Base-by-base conservation (phyloP, 1,284 basidiomycete species). In the Ustilago vetiveriae region DNA sequence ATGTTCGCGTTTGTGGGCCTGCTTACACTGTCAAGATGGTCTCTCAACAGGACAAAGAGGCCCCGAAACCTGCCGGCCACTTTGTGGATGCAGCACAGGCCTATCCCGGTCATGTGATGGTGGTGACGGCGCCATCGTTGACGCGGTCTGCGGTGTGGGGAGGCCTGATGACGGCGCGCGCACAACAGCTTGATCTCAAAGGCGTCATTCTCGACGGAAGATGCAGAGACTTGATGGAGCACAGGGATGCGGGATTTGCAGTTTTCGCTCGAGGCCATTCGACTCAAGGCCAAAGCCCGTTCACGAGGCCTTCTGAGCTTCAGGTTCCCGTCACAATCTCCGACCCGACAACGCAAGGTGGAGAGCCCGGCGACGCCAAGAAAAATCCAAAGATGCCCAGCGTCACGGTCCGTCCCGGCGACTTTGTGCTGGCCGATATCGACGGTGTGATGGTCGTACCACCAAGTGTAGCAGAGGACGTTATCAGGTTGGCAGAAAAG, bases 21-120 rank as follows among this genome's bases (percentile, higher is more conserved):
- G 94, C 92, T 0, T 96, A 92, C 78, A 97, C 94, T 1, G 93
- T 97, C 46, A 86, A 90, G 69, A 92, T 96, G 88, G 92, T 93
- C 4, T 82, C 85, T 4, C 84, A 85, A 1, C 85, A 85, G 0
- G 87, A 92, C 75, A 85, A 82, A 21, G 78, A 84, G 13, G 86
- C 91, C 3, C 90, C 92, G 0, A 90, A 86, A 77, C 85, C 89
- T 0, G 83, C 86, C 0, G 83, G 86, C 30, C 94, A 96, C 81
- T 95, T 92, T 79, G 91, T 95, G 11, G 94, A 97, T 82, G 88
- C 88, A 16, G 88, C 88, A 4, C 86, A 89, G 8, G 78, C 84
- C 14, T 88, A 87, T 1, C 87, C 86, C 24, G 66, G 53, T 0
- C 41, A 53, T 35, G 85, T 95, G 56, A 86, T 94, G 54, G 87